Base-by-base conservation (phyloP, 108 stramenopile species). In the Nitzschia sp. region DNA sequence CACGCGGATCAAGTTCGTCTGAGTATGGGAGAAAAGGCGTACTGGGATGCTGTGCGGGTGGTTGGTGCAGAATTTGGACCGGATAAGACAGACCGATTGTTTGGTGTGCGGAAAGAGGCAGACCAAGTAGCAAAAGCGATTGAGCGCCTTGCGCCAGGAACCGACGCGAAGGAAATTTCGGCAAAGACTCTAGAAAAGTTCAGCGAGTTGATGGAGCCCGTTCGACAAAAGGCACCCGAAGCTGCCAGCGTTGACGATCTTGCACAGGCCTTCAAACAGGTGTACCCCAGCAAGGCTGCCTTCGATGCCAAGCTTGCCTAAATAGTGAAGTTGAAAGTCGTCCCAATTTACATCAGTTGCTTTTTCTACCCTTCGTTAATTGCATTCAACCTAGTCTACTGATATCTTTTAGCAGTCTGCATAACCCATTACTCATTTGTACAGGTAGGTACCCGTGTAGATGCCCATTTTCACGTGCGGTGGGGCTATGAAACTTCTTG, bases 11-110 rank as follows among this genome's bases (percentile, higher is more conserved):
- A 69, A 55, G 55, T 52, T 36, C 75, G 75, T 50, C 64, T 65
- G 46, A 68, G 69, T 31, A 76, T 76, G 75, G 75, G 75, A 33
- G 75, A 76, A 46, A 36, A 54, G 21, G 68, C 58, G 3, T 76
- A 62, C 54, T 69, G 63, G 62, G 66, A 68, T 48, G 33, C 75
- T 9, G 68, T 69, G 2, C 58, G 67, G 48, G 67, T 76, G 45
- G 53, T 76, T 48, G 75, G 59, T 2, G 34, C 67, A 32, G 75
- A 76, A 35, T 76, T 76, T 52, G 75, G 75, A 41, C 53, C 68
- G 16, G 62, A 44, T 36, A 47, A 58, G 54, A 33, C 75, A 11
- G 68, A 76, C 29, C 54, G 60, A 28, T 53, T 76, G 33, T 69
- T 76, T 64, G 68, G 57, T 28, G n/a, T 65, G 21, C 62, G 45